These are phyloP conservation scores for Nigrospora sphaerica DNA, from an alignment of 2,329 filamentous ascomycete genomes.

Conservation along the genomic window DNA sequence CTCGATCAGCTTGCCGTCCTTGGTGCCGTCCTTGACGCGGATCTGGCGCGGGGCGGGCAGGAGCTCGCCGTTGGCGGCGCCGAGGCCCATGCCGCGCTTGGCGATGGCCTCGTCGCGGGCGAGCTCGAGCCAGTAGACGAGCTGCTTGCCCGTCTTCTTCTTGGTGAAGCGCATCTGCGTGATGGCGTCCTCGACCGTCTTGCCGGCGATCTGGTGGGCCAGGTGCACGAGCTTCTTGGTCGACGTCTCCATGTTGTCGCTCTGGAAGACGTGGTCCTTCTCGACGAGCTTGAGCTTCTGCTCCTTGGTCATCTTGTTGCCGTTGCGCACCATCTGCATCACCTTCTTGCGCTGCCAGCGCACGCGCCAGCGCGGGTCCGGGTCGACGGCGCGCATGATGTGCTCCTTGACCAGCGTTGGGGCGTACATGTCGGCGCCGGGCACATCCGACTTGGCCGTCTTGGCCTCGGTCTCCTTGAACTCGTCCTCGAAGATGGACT, in stretches of 20 bases:
- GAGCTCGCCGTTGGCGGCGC: conserved; percentile 30
- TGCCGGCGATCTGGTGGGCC: conserved; percentile 82
- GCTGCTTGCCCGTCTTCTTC: conserved; percentile 83
- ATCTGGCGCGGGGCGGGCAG: conserved; percentile 48
- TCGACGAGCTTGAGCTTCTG: conserved; percentile 62
- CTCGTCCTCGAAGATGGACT: conserved; percentile 59
- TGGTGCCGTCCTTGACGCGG: conserved; percentile 68
- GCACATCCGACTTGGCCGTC: not conserved
- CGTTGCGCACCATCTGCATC: conserved; percentile 63
- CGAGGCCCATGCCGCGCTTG: conserved; percentile 76
- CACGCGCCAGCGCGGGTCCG: conserved; percentile 62
- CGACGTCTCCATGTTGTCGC: conserved; percentile 71
- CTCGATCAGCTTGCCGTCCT: conserved; percentile 65
- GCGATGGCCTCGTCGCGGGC: conserved; percentile 78
- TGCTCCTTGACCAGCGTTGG: conserved; percentile 29
- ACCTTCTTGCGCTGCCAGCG: conserved; percentile 82
- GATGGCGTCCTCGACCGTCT: conserved; percentile 89
- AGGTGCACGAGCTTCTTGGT: conserved; percentile 87
- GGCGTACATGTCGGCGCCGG: not conserved
- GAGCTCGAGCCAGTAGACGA: conserved; percentile 70
- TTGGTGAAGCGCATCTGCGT: conserved; percentile 91
- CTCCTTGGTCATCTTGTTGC: conserved; percentile 58
- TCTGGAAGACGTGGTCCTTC: conserved; percentile 49
- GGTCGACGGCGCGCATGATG: conserved; percentile 63
- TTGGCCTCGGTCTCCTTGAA: conserved; percentile 26